Evolutionary conservation across 805 yeast genomes (phyloP), one percentile per base, ranked within the genome.

Genomic region (Nadsonia fulvescens): DNA sequence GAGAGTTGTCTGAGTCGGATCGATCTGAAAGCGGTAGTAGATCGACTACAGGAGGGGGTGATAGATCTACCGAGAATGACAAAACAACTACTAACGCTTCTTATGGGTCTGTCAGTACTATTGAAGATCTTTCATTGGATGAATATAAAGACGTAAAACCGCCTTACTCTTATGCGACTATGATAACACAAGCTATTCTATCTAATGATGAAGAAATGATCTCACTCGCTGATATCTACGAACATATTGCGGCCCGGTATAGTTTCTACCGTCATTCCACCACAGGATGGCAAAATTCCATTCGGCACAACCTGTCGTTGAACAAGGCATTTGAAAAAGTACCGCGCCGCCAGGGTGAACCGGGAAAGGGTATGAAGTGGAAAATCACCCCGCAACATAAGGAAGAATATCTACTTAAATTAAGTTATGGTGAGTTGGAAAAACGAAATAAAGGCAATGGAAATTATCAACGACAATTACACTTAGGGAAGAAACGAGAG

Each of bases 331-430:
- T 89, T 54, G 96, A 86, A 43, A 89, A 89, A 53, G 95, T 86
- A 12, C 94, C 96, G 20, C 64, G 99, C 43, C 67, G 77, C 45
- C 83, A 93, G 15, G 75, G 81, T 48, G 96, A 89, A 53, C 95
- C 96, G 0, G 98, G 99, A 10, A 89, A 89, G 50, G 96, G 98
- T 36, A 86, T 89, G 92, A 89, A 89, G 53, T 89, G 99, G 99
- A 91, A 82, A 53, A 83, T 89, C 32, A 70, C 82, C 35, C 89
- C 79, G 20, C 56, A 70, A 24, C 86, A 76, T 47, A 72, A 75
- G 41, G 71, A 70, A 23, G 98, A 89, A 37, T 83, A 83, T 42
- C 51, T 83, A 46, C 66, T 63, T 38, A 78, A 82, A 54, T 70
- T 83, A 53, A 67, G 66, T 32, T 70, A 65, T 33, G 93, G 93